phyloP scores from a whole-genome alignment of 1,284 basidiomycete genomes.

The Ceratobasidium sp. region DNA sequence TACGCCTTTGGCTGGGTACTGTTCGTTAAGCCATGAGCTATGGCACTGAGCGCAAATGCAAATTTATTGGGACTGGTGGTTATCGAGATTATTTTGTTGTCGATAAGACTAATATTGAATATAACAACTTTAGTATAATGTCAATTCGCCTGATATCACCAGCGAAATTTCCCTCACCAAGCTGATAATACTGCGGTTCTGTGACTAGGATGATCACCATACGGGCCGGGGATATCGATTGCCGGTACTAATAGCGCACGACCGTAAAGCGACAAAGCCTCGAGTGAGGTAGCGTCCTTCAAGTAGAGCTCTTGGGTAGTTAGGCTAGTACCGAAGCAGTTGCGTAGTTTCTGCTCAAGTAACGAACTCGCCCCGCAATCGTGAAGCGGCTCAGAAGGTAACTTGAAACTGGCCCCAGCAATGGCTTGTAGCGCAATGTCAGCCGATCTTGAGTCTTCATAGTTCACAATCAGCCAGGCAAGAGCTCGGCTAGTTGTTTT shows the following conservation, averaged over 20 bases:
- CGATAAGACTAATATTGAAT: too few species aligned
- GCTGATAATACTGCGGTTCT: neutral
- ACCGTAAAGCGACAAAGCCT: neutral
- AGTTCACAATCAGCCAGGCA: conserved; percentile 29
- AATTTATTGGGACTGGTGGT: too few species aligned
- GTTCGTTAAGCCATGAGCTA: too few species aligned
- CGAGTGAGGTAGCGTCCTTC: neutral
- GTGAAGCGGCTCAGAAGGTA: neutral
- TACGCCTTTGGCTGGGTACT: neutral
- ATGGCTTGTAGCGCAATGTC: conserved; percentile 37
- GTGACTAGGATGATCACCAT: neutral
- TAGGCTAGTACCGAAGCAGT: neutral
- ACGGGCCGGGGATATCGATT: too few species aligned
- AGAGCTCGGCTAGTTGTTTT: conserved; percentile 16
- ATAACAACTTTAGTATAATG: too few species aligned
- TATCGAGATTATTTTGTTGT: too few species aligned
- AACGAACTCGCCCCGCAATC: neutral
- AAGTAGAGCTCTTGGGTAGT: neutral
- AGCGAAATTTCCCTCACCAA: too few species aligned
- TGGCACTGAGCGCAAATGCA: too few species aligned
- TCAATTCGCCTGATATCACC: too few species aligned
- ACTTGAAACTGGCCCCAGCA: conserved; percentile 1
- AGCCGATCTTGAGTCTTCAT: conserved; percentile 6
- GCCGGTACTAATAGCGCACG: neutral
- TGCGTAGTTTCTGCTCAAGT: neutral